Evolutionary conservation across 352 stramenopile genomes (phyloP).

Genomic region (Pythium monospermum): DNA sequence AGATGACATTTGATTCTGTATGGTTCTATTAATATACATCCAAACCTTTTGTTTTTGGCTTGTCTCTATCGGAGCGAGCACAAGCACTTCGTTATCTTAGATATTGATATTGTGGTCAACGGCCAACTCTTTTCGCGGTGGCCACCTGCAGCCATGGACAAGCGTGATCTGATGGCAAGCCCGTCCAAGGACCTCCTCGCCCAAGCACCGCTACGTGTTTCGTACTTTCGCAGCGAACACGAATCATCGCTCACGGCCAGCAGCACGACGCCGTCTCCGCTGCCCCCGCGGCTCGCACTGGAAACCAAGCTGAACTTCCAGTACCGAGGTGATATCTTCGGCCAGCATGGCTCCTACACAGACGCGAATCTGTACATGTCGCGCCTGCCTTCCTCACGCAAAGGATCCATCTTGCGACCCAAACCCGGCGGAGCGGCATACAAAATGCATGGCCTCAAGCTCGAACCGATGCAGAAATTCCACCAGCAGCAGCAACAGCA

Average conservation of each 20-base stretch:
- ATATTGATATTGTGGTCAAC: too few relatives aligned
- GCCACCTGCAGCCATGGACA: not conserved
- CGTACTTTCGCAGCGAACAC: conserved; percentile 8
- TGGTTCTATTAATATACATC: too few relatives aligned
- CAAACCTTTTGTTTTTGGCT: too few relatives aligned
- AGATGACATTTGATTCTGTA: too few relatives aligned
- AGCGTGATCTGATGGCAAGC: not conserved
- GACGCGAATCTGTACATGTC: conserved; percentile 74
- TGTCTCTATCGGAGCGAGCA: too few relatives aligned
- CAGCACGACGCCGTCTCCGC: not conserved
- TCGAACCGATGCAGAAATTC: conserved; percentile 33
- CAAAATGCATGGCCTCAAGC: conserved; percentile 34
- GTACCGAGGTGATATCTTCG: conserved; percentile 68
- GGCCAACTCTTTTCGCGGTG: too few relatives aligned
- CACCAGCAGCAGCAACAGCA: not conserved
- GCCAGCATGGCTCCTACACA: conserved; percentile 63
- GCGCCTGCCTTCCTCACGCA: conserved; percentile 46
- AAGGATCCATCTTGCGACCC: conserved; percentile 24
- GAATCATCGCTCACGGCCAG: conserved; percentile 16
- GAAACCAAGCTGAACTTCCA: conserved; percentile 48
- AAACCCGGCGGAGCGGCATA: conserved; percentile 34
- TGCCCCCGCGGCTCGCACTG: conserved; percentile 12
- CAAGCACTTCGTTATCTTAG: too few relatives aligned
- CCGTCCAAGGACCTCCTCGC: not conserved
- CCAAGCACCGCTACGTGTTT: not conserved